Evolutionary conservation across 768 basidiomycete genomes (phyloP), one percentile per base, ranked within the genome.

Genomic region (Lanmaoa rubissima): DNA sequence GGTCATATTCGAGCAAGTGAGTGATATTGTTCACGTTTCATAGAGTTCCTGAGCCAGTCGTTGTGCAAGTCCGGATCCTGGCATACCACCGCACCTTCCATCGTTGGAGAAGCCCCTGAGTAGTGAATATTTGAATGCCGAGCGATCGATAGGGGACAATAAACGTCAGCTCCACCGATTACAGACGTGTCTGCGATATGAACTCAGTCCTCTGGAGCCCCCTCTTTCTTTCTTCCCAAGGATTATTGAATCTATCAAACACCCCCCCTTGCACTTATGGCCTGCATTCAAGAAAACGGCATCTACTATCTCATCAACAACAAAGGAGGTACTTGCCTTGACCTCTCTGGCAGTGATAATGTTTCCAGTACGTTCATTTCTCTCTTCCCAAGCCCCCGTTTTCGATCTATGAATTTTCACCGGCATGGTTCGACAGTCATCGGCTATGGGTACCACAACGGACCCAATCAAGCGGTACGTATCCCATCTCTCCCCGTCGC

Each of bases 321-420:
- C 62, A 78, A 82, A 68, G 73, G 76, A 9, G 77, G 76, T 3
- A 85, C 79, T 5, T 80, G 76, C 28, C 59, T 84, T 26, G 83
- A 86, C 62, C 74, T 86, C 54, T 85, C 84, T 17, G 82, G 78
- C 4, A 72, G 55, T 9, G 83, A 85, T 64, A 75, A 80, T 55
- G 65, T 45, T 9, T 75, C 80, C 47, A 75, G 82, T 81, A 55
- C 28, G 79, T 70, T 5, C 40, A 5, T 2, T 5, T n/a, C 0
- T 2, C 10, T 10, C 6, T 7, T 5, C 11, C 4, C 12, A 5
- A 1, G 13, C 7, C 31, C 32, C 12, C 40, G 19, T 13, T 41
- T 13, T 21, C 19, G 13, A 1, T 7, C 35, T 13, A 32, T 38
- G 10, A n/a, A 19, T 13, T 2, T 46, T 52, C 41, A 51, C 38